Evolutionary conservation across 371 early-diverging fungal species (phyloP).

Genomic region (Mortierella sp.): DNA sequence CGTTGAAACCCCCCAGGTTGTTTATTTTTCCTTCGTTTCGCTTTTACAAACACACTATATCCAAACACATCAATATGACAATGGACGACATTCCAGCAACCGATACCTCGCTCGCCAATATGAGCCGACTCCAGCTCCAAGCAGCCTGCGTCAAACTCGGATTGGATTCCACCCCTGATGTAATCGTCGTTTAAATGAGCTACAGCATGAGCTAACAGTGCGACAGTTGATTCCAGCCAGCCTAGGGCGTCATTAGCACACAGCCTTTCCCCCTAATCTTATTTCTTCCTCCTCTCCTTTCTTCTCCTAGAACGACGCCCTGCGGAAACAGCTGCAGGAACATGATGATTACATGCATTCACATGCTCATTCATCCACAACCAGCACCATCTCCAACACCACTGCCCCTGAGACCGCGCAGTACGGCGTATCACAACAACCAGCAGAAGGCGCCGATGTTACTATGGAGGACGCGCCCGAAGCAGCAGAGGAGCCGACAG

Average conservation of each 20-base stretch:
- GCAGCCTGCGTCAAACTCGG: constrained; percentile 50
- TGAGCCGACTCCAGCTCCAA: constrained; percentile 47
- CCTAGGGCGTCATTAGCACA: too few relatives aligned
- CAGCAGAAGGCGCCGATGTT: not conserved
- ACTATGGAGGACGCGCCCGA: constrained; percentile 13
- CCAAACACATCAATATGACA: constrained; percentile 15
- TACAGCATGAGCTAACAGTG: too few relatives aligned
- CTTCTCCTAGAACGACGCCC: not conserved
- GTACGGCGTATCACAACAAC: not conserved
- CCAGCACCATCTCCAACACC: not conserved
- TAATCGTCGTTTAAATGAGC: constrained; percentile 18
- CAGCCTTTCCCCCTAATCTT: not conserved
- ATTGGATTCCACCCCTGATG: constrained; percentile 39
- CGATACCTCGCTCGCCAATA: constrained; percentile 11
- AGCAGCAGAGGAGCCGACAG: not conserved
- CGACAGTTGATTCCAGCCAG: too few relatives aligned
- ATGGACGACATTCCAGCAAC: constrained; percentile 5
- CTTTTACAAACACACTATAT: not conserved
- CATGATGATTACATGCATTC: not conserved
- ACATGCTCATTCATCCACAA: not conserved
- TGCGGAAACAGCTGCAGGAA: not conserved
- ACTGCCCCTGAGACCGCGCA: not conserved
- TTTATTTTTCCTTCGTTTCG: too few relatives aligned
- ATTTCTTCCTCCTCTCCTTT: not conserved
- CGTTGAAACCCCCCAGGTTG: too few relatives aligned